Evolutionary conservation across 495 filamentous ascomycete species (phyloP), one percentile per base, ranked within the genome.

Genomic region (Cercophora newfieldiana): DNA sequence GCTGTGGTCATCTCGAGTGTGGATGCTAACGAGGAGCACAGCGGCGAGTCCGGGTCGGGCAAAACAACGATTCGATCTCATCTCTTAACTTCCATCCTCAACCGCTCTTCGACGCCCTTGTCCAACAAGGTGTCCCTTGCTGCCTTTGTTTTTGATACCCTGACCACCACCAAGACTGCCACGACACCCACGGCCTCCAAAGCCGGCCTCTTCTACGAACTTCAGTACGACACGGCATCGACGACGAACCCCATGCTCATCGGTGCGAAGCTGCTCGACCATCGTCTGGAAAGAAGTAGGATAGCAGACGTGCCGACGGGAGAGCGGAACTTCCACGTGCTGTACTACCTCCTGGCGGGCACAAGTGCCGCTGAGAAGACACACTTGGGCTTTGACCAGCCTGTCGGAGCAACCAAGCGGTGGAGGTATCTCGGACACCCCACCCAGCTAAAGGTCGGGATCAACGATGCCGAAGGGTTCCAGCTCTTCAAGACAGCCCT

Each of bases 381-480:
- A 1, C 95, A 99, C 79, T 76, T 99, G 26, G 93, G 94, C 21
- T 86, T 99, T 31, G 91, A 97, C 25, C 87, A 82, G 31, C 77
- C 75, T 8, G 78, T 85, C 37, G 82, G 80, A n/a, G 71, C 82
- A 18, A 85, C 88, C 68, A 94, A 91, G 79, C 81, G 95, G 75
- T 99, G 95, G 95, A 87, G 91, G 72, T 99, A 97, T 77, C 83
- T 99, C 25, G 95, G 95, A 21, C 95, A 99, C 72, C 94, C 94
- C 1, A 97, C 94, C 0, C 95, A 99, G 73, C 83, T 99, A 28
- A 97, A 97, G 74, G 92, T 98, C 30, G 95, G 95, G 24, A 91
- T 99, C 74, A 97, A 99, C 73, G 95, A 99, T 75, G 81, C 87
- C 3, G 94, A 97, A 71, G 94, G 94, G 0, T 99, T 99, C 78